Evolutionary conservation across 176 grass and related monocot genomes (phyloP).

Genomic region (Aegilops umbellulata): DNA sequence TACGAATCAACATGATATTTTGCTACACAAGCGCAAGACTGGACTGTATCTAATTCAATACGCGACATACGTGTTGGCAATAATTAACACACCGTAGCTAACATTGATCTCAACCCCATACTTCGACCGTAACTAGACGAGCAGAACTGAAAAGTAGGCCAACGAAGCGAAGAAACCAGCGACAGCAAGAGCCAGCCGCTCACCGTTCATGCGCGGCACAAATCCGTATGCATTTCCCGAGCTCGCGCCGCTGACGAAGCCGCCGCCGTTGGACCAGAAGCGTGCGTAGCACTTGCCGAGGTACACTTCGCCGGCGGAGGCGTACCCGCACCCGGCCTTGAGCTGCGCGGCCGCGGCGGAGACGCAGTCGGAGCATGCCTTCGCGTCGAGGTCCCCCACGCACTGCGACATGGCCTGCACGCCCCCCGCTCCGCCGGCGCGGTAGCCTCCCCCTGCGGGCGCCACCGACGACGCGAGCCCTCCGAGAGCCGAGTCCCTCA

Average conservation of each 20-base stretch:
- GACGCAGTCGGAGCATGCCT: slow-evolving; percentile 73
- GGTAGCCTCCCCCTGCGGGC: slow-evolving; percentile 49
- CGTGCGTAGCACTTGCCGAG: slow-evolving; percentile 89
- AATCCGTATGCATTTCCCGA: background rate
- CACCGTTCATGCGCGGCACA: background rate
- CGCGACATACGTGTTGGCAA: background rate
- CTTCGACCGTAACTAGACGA: slow-evolving; percentile 1
- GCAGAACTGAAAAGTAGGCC: slow-evolving; percentile 12
- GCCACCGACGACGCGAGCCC: slow-evolving; percentile 41
- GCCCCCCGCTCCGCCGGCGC: slow-evolving; percentile 51
- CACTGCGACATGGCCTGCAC: slow-evolving; percentile 97
- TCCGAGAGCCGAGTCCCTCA: slow-evolving; percentile 75
- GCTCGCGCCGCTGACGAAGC: slow-evolving; percentile 13
- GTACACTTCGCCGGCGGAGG: slow-evolving; percentile 65
- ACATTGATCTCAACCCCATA: background rate
- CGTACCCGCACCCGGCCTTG: slow-evolving; percentile 59
- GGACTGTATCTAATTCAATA: background rate
- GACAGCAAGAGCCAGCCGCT: background rate
- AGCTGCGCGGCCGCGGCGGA: slow-evolving; percentile 58
- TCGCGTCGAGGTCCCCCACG: slow-evolving; percentile 68
- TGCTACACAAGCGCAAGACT: background rate
- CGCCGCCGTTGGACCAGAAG: slow-evolving; percentile 54
- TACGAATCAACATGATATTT: background rate
- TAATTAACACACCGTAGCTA: background rate
- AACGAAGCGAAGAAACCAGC: slow-evolving; percentile 8